Evolutionary conservation across 2,329 filamentous ascomycete species (phyloP).

Genomic region (Endoconidiophora laricicola): DNA sequence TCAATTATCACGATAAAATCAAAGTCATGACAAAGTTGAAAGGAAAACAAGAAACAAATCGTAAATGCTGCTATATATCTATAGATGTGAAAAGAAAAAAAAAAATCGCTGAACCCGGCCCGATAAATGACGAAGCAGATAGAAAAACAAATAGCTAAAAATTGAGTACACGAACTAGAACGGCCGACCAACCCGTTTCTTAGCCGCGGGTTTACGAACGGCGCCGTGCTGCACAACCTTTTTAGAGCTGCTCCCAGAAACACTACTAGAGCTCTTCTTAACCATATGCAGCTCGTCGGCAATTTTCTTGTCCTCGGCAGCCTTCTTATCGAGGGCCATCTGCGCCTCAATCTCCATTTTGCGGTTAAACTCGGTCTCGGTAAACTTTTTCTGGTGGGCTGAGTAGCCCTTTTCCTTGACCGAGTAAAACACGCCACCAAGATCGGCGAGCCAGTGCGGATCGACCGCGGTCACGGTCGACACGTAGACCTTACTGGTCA

Average conservation of each 20-base stretch:
- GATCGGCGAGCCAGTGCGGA: constrained; percentile 89
- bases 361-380: constrained; percentile 79
- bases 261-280: constrained; percentile 20
- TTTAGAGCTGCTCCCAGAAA: constrained; percentile 24
- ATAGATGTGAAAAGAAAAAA: background rate
- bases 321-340: constrained; percentile 72
- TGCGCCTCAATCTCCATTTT: constrained; percentile 87
- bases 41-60: no score
- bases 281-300: constrained; percentile 35
- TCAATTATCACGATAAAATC: background rate
- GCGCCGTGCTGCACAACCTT: constrained; percentile 45
- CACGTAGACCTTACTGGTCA: constrained; percentile 97
- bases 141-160: background rate
- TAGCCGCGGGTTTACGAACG: constrained; percentile 32
- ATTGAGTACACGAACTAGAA: constrained; percentile 2
- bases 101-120: background rate
- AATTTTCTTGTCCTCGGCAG: constrained; percentile 40
- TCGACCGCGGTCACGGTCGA: constrained; percentile 92
- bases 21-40: no score
- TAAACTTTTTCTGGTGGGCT: constrained; percentile 66
- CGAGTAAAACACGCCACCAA: constrained; percentile 93
- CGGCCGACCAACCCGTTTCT: constrained; percentile 13
- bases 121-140: no score
- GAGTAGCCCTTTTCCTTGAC: constrained; percentile 97
- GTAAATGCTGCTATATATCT: no score